Conservation (phyloP, 306 rosid species). For the Luffa acutangula region DNA sequence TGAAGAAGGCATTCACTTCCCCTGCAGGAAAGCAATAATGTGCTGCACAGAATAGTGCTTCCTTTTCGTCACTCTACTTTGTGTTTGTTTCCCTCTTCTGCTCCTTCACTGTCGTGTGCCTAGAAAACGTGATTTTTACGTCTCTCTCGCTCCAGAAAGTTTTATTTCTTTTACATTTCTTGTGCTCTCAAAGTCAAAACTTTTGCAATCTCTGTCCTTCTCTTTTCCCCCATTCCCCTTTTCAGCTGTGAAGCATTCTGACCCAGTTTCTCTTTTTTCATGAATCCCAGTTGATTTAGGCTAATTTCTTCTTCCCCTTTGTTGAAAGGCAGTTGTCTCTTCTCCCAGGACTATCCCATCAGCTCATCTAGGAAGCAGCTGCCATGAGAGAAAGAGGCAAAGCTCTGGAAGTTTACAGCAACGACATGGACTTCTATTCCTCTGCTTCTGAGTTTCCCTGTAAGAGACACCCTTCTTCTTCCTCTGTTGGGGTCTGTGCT, state of each 20-base stretch:
- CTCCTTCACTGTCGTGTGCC: background rate
- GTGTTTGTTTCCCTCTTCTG: background rate
- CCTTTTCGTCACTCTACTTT: slow-evolving; percentile 3
- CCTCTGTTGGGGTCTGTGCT: slow-evolving; percentile 81
- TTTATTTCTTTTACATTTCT: background rate
- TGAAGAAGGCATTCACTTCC: slow-evolving; percentile 2
- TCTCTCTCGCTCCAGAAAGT: background rate
- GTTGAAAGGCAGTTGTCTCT: background rate
- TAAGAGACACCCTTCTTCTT: slow-evolving; percentile 70
- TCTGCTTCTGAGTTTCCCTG: slow-evolving; percentile 62
- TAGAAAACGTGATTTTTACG: slow-evolving; percentile 9
- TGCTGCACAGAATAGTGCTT: slow-evolving; percentile 1
- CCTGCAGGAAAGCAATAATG: slow-evolving; percentile 4
- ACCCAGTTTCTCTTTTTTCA: background rate
- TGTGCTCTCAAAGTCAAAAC: slow-evolving; percentile 8
- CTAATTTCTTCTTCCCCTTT: background rate
- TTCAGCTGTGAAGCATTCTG: background rate
- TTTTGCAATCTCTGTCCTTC: background rate
- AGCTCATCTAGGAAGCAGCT: background rate
- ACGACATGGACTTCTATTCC: slow-evolving; percentile 67
- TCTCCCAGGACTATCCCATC: background rate
- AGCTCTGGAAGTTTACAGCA: slow-evolving; percentile 37
- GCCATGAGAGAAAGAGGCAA: slow-evolving; percentile 76
- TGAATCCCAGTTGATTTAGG: slow-evolving; percentile 10
- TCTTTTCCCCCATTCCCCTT: background rate